These are phyloP conservation scores for Myxozyma sirexii DNA, from an alignment of 805 yeast species.

Conservation along the genomic window DNA sequence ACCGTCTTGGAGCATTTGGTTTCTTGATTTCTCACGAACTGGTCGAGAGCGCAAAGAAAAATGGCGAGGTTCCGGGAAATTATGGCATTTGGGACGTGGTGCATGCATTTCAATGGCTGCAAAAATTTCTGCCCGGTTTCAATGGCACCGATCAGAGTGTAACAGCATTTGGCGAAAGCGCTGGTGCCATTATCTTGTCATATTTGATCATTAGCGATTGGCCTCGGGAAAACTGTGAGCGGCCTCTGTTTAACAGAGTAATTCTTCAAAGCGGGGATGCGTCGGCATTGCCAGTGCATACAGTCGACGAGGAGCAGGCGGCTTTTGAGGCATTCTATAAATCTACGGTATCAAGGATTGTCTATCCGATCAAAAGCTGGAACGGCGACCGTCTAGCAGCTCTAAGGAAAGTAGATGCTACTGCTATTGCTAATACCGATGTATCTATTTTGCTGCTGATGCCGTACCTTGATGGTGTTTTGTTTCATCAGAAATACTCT, in stretches of 20 bases:
- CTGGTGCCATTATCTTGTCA: conserved; percentile 40
- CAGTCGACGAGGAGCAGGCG: conserved; percentile 18
- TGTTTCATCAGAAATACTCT: background rate
- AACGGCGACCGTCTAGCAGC: conserved; percentile 2
- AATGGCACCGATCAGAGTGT: conserved; percentile 50
- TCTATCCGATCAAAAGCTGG: background rate
- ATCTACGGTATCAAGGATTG: background rate
- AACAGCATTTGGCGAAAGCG: conserved; percentile 50
- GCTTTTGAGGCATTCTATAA: conserved; percentile 14
- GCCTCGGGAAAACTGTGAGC: background rate
- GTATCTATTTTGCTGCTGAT: conserved; percentile 5
- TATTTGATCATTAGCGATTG: conserved; percentile 7
- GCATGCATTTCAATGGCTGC: conserved; percentile 46
- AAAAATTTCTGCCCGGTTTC: conserved; percentile 45
- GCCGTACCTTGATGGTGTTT: conserved; percentile 13
- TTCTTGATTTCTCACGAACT: conserved; percentile 47
- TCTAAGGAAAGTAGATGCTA: conserved; percentile 6
- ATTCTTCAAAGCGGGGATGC: conserved; percentile 25
- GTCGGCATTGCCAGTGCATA: conserved; percentile 1
- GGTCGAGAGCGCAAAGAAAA: conserved; percentile 40
- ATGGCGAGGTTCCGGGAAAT: conserved; percentile 36
- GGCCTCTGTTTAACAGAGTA: conserved; percentile 15
- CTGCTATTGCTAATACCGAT: background rate
- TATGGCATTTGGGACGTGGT: conserved; percentile 49
- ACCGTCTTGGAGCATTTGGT: conserved; percentile 49